These are phyloP conservation scores for Pseudogymnoascus sp. DNA, from an alignment of 2,329 filamentous ascomycete genomes.

Conservation along the genomic window DNA sequence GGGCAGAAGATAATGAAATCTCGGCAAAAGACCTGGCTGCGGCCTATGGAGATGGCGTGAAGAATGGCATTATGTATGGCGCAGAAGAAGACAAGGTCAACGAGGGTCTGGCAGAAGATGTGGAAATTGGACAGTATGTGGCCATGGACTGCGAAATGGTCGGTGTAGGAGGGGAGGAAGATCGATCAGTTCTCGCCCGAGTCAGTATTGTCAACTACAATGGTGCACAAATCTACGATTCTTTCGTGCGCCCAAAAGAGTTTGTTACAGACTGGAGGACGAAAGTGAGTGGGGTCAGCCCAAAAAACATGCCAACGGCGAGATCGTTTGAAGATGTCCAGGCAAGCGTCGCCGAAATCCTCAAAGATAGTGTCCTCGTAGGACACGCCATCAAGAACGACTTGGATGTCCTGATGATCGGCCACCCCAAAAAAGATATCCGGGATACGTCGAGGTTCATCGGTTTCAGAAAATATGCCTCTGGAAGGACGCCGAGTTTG, in stretches of 20 bases:
- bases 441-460: slow-evolving; percentile 76
- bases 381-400: slow-evolving; percentile 80
- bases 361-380: slow-evolving; percentile 65
- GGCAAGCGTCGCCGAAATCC: slow-evolving; percentile 55
- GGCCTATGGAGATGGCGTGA: slow-evolving; percentile 49
- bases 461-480: slow-evolving; percentile 60
- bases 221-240: slow-evolving; percentile 87
- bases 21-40: slow-evolving; percentile 51
- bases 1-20: slow-evolving; percentile 53
- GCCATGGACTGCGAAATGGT: slow-evolving; percentile 99
- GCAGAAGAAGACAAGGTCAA: slow-evolving; percentile 48
- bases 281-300: slow-evolving; percentile 69
- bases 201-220: slow-evolving; percentile 92
- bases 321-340: slow-evolving; percentile 72
- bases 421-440: slow-evolving; percentile 68
- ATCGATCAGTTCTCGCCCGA: slow-evolving; percentile 70
- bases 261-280: slow-evolving; percentile 87
- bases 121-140: slow-evolving; percentile 79
- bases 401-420: slow-evolving; percentile 63
- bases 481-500: slow-evolving; percentile 62
- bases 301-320: slow-evolving; percentile 61
- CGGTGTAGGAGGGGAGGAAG: slow-evolving; percentile 62
- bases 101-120: slow-evolving; percentile 49
- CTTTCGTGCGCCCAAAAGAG: slow-evolving; percentile 72
- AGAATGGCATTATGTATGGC: slow-evolving; percentile 38